Evolutionary conservation across 306 rosid species (phyloP).

Genomic region (Vigna unguiculata): DNA sequence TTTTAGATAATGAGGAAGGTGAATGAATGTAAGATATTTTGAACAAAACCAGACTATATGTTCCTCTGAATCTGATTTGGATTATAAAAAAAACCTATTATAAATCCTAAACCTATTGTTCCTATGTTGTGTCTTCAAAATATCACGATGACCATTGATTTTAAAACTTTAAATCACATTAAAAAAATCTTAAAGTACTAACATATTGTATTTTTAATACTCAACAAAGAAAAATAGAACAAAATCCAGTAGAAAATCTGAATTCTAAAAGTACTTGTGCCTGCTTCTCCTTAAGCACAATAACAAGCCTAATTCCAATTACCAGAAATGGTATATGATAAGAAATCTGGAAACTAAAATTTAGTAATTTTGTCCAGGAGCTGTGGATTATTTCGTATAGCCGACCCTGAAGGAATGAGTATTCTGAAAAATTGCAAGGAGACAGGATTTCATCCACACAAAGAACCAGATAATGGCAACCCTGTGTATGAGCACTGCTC

Average conservation of each 20-base stretch:
- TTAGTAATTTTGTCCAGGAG: slow-evolving; percentile 52
- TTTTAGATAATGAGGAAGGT: background rate
- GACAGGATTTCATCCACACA: slow-evolving; percentile 74
- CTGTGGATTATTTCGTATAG: slow-evolving; percentile 72
- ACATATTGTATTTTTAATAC: no score
- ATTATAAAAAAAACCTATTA: background rate
- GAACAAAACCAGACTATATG: slow-evolving; percentile 21
- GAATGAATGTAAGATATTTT: slow-evolving; percentile 1
- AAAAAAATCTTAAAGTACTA: no score
- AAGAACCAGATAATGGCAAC: slow-evolving; percentile 65
- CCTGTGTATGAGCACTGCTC: slow-evolving; percentile 71
- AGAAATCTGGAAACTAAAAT: background rate
- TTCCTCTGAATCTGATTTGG: slow-evolving; percentile 15
- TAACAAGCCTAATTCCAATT: background rate
- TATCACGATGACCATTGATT: no score
- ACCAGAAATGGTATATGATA: background rate
- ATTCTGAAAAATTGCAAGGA: slow-evolving; percentile 66
- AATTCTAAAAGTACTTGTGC: slow-evolving; percentile 2
- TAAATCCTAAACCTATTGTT: no score
- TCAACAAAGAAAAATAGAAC: no score
- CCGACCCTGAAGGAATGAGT: slow-evolving; percentile 78
- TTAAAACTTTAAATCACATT: no score
- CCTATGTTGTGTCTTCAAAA: no score
- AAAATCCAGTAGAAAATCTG: no score
- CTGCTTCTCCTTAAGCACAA: slow-evolving; percentile 25